A percentile compares a stretch with the other conserved stretches of the same genome.
phyloP scores from a whole-genome alignment of 2,329 filamentous ascomycete genomes.

The Tolypocladium nubicola region DNA sequence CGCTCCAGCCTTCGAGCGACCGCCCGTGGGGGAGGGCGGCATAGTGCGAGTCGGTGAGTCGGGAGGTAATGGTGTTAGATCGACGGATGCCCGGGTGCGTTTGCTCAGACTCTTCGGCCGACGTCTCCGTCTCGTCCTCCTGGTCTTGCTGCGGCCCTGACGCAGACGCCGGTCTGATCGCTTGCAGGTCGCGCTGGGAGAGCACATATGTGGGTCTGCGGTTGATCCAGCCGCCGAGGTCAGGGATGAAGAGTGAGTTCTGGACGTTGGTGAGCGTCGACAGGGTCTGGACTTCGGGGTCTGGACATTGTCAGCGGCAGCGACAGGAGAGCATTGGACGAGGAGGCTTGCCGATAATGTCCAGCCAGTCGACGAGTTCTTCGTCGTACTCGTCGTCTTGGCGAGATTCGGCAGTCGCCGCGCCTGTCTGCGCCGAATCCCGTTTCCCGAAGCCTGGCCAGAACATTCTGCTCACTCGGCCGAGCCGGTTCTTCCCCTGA shows the following conservation, averaged over 20 bases:
- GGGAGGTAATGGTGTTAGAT: slow-evolving; percentile 53
- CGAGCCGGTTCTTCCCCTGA: background rate
- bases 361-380: slow-evolving; percentile 28
- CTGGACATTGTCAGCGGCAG: slow-evolving; percentile 29
- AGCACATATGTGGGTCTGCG: slow-evolving; percentile 70
- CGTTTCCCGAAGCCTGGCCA: slow-evolving; percentile 1
- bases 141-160: slow-evolving; percentile 1
- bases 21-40: slow-evolving; percentile 70
- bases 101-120: slow-evolving; percentile 7
- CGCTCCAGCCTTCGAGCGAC: slow-evolving; percentile 62
- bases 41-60: slow-evolving; percentile 60
- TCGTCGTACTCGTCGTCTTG: slow-evolving; percentile 24
- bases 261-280: slow-evolving; percentile 83
- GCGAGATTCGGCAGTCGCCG: slow-evolving; percentile 6
- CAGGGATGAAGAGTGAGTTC: slow-evolving; percentile 78
- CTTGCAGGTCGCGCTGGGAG: slow-evolving; percentile 30
- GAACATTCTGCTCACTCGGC: slow-evolving; percentile 1
- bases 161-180: slow-evolving; percentile 9
- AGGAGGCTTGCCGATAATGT: slow-evolving; percentile 24
- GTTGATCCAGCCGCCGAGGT: slow-evolving; percentile 67
- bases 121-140: background rate
- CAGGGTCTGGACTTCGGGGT: slow-evolving; percentile 73
- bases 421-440: background rate
- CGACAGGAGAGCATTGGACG: slow-evolving; percentile 1
- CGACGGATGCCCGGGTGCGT: slow-evolving; percentile 18